Conservation (phyloP, 768 basidiomycete genomes). For the Epithele typhae region DNA sequence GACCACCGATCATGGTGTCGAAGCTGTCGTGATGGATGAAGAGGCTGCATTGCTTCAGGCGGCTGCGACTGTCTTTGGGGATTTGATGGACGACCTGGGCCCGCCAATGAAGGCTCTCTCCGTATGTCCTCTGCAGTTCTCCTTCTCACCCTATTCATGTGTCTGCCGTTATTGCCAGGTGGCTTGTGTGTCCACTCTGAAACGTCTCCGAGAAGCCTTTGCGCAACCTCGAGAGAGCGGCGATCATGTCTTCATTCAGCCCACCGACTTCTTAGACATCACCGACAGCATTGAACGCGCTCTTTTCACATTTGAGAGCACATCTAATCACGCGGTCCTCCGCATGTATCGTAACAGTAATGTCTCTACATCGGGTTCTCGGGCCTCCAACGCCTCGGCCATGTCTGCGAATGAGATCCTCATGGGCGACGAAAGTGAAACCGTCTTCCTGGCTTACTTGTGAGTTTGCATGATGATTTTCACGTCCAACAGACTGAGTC, state of each 20-base stretch:
- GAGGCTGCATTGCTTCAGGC: conserved; percentile 47
- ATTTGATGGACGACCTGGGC: conserved; percentile 74
- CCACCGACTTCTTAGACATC: conserved; percentile 56
- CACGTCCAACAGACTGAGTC: background rate
- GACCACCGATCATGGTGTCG: conserved; percentile 3
- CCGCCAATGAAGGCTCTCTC: conserved; percentile 72
- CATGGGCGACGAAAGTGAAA: conserved; percentile 62
- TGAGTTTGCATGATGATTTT: conserved; percentile 35
- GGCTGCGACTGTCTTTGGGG: conserved; percentile 72
- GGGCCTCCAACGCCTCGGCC: conserved; percentile 18
- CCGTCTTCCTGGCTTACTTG: conserved; percentile 90
- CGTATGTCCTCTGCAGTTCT: conserved; percentile 35
- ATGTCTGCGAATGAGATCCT: conserved; percentile 35
- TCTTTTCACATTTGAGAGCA: conserved; percentile 71
- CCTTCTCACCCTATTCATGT: background rate
- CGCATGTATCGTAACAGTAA: conserved; percentile 60
- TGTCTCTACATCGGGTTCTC: conserved; percentile 15
- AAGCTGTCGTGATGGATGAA: conserved; percentile 18
- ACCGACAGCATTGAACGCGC: conserved; percentile 66
- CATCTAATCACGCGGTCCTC: conserved; percentile 79
- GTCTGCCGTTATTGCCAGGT: conserved; percentile 34
- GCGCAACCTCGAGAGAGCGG: conserved; percentile 33
- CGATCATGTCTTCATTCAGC: conserved; percentile 7
- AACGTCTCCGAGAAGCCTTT: conserved; percentile 64
- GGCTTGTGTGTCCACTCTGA: conserved; percentile 56